Conservation (phyloP, 2,329 filamentous ascomycete genomes). For the Colletotrichum euphorbiae region DNA sequence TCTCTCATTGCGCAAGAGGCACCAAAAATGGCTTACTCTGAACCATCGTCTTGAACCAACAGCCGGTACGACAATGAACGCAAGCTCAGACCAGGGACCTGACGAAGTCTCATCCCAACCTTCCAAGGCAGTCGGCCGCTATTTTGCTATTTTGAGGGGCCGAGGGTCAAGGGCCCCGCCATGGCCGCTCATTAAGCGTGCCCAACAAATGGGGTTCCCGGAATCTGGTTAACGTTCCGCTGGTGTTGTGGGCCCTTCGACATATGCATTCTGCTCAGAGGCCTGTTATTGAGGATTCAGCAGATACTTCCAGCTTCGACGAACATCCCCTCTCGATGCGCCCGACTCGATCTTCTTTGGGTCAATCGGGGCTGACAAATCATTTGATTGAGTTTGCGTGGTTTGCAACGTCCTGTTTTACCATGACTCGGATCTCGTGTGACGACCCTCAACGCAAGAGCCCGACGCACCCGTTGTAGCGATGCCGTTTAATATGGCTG, state of each 20-base stretch:
- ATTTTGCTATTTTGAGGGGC: neutral
- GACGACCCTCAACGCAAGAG: neutral
- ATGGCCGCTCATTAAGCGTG: neutral
- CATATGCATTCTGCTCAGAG: neutral
- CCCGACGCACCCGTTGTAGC: slow-evolving; percentile 1
- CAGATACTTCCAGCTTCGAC: too few species aligned
- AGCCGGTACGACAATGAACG: too few species aligned
- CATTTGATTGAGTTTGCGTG: neutral
- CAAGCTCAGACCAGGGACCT: too few species aligned
- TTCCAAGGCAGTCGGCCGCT: slow-evolving; percentile 11
- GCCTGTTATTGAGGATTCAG: neutral
- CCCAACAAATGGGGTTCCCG: slow-evolving; percentile 23
- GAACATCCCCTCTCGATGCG: neutral
- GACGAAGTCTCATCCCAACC: neutral
- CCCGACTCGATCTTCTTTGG: neutral
- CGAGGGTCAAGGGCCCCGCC: neutral
- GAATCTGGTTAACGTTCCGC: slow-evolving; percentile 24
- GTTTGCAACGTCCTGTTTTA: neutral
- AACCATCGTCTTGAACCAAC: neutral
- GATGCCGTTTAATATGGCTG: neutral
- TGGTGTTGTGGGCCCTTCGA: slow-evolving; percentile 1
- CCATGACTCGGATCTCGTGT: slow-evolving; percentile 23
- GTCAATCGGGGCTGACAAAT: neutral
- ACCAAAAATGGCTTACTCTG: neutral
- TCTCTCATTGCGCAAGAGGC: neutral